Conservation (phyloP, 1,139 yeast species). For the Diutina pseudorugosa region DNA sequence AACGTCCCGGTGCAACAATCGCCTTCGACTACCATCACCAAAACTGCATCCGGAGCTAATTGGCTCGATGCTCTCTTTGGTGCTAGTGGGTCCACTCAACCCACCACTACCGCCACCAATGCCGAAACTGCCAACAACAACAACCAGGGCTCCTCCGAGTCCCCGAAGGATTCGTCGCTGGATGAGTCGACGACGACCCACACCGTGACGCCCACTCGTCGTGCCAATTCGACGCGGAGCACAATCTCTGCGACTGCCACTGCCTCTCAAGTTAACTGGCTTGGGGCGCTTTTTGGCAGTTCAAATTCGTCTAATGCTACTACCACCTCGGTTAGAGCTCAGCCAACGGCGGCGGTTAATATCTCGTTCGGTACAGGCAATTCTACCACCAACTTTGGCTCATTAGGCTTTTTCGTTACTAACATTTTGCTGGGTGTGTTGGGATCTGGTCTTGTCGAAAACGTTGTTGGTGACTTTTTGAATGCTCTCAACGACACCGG, state of each 20-base stretch:
- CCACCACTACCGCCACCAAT: neutral
- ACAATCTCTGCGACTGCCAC: neutral
- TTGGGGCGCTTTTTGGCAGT: neutral
- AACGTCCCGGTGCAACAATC: neutral
- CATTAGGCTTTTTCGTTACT: slow-evolving; percentile 18
- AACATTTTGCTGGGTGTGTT: slow-evolving; percentile 20
- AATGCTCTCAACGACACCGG: slow-evolving; percentile 33
- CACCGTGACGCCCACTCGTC: neutral
- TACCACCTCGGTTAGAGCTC: neutral
- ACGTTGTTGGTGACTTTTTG: slow-evolving; percentile 17
- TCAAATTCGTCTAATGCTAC: neutral
- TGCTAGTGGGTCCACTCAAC: neutral
- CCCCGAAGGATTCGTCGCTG: neutral
- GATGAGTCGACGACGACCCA: neutral
- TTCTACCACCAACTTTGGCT: slow-evolving; percentile 6
- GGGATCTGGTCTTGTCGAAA: slow-evolving; percentile 17
- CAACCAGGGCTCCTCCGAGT: neutral
- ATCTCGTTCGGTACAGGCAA: neutral
- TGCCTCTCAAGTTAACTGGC: neutral
- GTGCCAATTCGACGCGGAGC: neutral
- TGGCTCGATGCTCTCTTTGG: slow-evolving; percentile 2
- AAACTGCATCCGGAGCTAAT: neutral
- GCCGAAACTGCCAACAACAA: neutral
- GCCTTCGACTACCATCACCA: neutral
- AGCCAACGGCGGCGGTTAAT: neutral